Evolutionary conservation across 305 asterid genomes (phyloP), one percentile per base, ranked within the genome.

Genomic region (Fraxinus greggii): DNA sequence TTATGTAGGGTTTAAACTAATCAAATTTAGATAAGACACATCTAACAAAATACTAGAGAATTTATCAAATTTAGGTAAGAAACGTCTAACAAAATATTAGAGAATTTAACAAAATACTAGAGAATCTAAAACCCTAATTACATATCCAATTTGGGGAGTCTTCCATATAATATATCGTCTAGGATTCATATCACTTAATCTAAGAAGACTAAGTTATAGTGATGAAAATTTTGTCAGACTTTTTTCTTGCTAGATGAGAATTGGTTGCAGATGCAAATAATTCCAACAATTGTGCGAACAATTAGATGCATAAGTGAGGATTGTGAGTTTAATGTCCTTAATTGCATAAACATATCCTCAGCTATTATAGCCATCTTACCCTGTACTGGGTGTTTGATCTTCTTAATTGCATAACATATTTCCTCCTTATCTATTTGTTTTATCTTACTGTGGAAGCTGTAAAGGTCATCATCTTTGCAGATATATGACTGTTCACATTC

Each of bases 401-500:
- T 65, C n/a, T 65, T 3, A 26, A 10, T 26, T 65, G 73, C 73
- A 23, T 26, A 65, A 65, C 23, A 26, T 15, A 23, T 26, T 23
- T 26, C 33, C 73, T 26, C 73, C 29, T 21, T 24, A 67, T 9
- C 21, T 67, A 67, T 67, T 56, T 28, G 36, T 67, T 67, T 31
- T 5, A 67, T 67, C 72, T 63, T 26, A 67, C 7, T 28, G n/a
- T 67, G 36, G 32, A 28, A 28, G 21, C 38, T 67, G 24, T 28
- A 9, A 28, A 67, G 35, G 23, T 67, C 9, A 67, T 26, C 38
- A 26, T 67, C 38, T 12, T 26, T 59, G 73, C 59, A 77, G 82
- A 15, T 69, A 84, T 15, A 36, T 72, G 48, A 78, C 31, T 80
- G 28, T 35, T 76, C 35, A 75, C 73, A 65, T 12, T 63, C 75